Conservation (phyloP, 2,329 filamentous ascomycete genomes). For the Pseudogymnoascus sp. region DNA sequence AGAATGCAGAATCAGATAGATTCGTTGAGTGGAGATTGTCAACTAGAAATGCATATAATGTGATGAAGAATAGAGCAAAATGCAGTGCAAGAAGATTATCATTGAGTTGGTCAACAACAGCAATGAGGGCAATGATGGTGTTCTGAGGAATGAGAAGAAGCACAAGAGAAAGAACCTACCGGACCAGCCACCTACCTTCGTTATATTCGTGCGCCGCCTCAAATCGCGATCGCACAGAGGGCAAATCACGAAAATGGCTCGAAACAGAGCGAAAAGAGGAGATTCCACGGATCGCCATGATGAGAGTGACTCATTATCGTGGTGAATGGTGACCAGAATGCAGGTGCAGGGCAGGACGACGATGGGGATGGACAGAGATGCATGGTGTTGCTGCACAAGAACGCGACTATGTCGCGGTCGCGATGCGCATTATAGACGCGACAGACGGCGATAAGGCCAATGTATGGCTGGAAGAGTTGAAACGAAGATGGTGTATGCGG, state of each 20-base stretch:
- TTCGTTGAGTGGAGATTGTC: neutral
- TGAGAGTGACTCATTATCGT: constrained; percentile 4
- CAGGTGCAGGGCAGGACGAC: neutral
- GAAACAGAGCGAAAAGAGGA: constrained; percentile 8
- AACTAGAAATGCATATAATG: constrained; percentile 2
- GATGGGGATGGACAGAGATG: neutral
- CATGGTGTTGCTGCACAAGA: constrained; percentile 6
- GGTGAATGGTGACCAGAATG: constrained; percentile 5
- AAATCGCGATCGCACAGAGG: constrained; percentile 6
- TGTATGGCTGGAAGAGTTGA: constrained; percentile 10
- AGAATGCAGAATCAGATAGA: neutral
- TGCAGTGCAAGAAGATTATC: neutral
- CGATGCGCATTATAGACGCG: constrained; percentile 7
- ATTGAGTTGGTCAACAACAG: constrained; percentile 10
- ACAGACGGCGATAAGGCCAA: neutral
- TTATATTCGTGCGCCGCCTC: constrained; percentile 8
- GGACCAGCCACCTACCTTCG: neutral
- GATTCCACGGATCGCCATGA: constrained; percentile 7
- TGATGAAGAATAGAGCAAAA: neutral
- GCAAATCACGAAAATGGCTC: constrained; percentile 4
- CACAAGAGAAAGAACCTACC: constrained; percentile 2
- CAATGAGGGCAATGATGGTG: neutral
- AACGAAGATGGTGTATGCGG: constrained; percentile 1
- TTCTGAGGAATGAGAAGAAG: neutral
- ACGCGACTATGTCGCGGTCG: constrained; percentile 9